Evolutionary conservation across 768 basidiomycete species (phyloP).

Genomic region (Hygrophorus pudorinus): DNA sequence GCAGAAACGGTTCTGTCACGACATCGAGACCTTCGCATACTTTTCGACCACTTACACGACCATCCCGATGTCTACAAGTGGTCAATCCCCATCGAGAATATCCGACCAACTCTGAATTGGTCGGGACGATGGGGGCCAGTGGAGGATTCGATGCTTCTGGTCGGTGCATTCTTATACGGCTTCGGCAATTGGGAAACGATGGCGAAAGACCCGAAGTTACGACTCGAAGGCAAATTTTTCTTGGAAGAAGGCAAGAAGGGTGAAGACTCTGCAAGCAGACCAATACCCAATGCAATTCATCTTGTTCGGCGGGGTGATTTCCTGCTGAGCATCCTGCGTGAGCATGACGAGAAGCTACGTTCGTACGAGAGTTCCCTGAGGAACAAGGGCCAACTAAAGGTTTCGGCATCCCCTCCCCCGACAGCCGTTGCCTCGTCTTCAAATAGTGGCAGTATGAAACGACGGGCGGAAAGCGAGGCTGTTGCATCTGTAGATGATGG

Average conservation of each 20-base stretch:
- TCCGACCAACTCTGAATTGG: slow-evolving; percentile 93
- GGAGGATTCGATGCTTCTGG: slow-evolving; percentile 90
- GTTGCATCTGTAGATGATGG: slow-evolving; percentile 71
- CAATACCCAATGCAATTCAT: slow-evolving; percentile 96
- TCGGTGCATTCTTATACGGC: slow-evolving; percentile 88
- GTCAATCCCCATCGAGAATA: slow-evolving; percentile 84
- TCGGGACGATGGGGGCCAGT: slow-evolving; percentile 88
- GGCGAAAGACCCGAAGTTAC: slow-evolving; percentile 76
- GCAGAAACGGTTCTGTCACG: slow-evolving; percentile 94
- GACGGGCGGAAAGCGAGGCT: slow-evolving; percentile 79
- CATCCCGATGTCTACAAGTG: slow-evolving; percentile 71
- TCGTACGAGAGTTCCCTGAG: slow-evolving; percentile 77
- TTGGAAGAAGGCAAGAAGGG: slow-evolving; percentile 96
- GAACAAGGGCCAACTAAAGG: slow-evolving; percentile 58
- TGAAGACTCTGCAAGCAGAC: slow-evolving; percentile 72
- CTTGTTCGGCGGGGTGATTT: slow-evolving; percentile 96
- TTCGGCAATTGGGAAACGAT: slow-evolving; percentile 98
- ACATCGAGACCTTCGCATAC: slow-evolving; percentile 77
- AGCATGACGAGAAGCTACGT: slow-evolving; percentile 85
- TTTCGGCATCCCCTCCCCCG: slow-evolving; percentile 69
- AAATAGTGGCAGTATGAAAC: slow-evolving; percentile 50
- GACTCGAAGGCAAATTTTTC: slow-evolving; percentile 90
- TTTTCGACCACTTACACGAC: slow-evolving; percentile 72
- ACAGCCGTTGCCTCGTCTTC: slow-evolving; percentile 61
- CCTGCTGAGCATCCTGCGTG: slow-evolving; percentile 71